Percentiles rank a stretch among this genome's conserved stretches.
Conservation (phyloP, 108 stramenopile species). For the Nannochloropsis oceanica region DNA sequence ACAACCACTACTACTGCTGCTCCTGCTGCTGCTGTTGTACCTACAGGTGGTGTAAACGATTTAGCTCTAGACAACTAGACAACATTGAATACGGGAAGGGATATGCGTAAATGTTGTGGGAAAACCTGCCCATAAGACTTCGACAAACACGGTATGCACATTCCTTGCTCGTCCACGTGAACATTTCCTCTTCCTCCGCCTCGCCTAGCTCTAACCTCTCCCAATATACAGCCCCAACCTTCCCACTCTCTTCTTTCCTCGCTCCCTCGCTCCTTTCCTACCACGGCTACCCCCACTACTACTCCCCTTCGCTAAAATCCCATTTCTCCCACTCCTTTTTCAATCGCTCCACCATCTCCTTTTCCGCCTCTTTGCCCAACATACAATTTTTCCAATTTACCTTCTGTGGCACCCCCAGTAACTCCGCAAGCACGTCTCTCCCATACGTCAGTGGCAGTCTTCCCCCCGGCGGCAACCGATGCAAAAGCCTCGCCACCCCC, state of each 20-base stretch:
- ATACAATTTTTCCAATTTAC: not conserved
- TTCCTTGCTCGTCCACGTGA: no score
- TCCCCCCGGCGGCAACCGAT: not conserved
- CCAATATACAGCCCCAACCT: no score
- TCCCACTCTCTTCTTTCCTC: not conserved
- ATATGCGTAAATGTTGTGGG: no score
- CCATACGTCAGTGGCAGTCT: not conserved
- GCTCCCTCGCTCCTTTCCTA: not conserved
- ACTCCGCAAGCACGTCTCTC: not conserved
- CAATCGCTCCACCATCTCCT: not conserved
- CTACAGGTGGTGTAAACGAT: not conserved
- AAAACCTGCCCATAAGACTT: no score
- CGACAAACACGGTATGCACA: no score
- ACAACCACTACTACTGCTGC: not conserved
- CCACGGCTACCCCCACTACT: not conserved
- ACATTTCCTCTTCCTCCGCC: no score
- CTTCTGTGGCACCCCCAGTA: not conserved
- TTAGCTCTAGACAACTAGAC: no score
- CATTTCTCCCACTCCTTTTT: not conserved
- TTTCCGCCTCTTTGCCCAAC: not conserved
- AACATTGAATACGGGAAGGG: not conserved
- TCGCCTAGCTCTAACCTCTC: no score
- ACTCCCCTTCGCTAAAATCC: not conserved
- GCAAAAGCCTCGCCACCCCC: not conserved
- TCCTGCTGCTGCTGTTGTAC: not conserved